Percentiles rank a stretch among this genome's conserved stretches.
phyloP scores from a whole-genome alignment of 2,329 filamentous ascomycete genomes.

The Diplodia scrobiculata region DNA sequence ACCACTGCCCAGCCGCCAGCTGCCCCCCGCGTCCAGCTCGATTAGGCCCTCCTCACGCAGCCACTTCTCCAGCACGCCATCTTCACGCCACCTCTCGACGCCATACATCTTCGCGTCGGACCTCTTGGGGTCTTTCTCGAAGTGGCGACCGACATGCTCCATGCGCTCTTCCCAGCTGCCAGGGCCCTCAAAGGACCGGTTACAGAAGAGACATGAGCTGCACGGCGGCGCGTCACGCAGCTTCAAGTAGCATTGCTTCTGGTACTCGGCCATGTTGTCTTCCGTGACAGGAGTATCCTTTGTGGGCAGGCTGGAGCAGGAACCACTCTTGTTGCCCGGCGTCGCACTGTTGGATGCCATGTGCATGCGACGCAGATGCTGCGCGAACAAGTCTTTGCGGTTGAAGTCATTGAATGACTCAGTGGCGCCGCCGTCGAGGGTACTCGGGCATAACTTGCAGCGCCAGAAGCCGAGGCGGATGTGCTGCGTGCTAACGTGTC shows the following conservation, averaged over 20 bases:
- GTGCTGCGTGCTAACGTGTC: slow-evolving; percentile 80
- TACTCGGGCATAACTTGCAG: slow-evolving; percentile 65
- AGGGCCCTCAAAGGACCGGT: slow-evolving; percentile 61
- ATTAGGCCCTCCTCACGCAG: slow-evolving; percentile 46
- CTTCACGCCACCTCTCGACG: slow-evolving; percentile 36
- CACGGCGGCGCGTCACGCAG: slow-evolving; percentile 63
- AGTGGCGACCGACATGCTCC: slow-evolving; percentile 83
- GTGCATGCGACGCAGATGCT: slow-evolving; percentile 88
- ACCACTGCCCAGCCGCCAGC: slow-evolving; percentile 43
- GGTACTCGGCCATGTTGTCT: slow-evolving; percentile 58
- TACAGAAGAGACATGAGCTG: slow-evolving; percentile 68
- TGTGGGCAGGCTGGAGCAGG: slow-evolving; percentile 13
- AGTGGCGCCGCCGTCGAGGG: slow-evolving; percentile 38
- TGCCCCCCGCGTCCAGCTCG: slow-evolving; percentile 34
- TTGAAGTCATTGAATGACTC: slow-evolving; percentile 69
- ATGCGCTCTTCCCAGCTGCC: slow-evolving; percentile 78
- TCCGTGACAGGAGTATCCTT: slow-evolving; percentile 46
- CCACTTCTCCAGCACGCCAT: slow-evolving; percentile 44
- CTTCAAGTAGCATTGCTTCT: slow-evolving; percentile 60
- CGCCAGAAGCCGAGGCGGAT: slow-evolving; percentile 73
- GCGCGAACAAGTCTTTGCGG: slow-evolving; percentile 87
- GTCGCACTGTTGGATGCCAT: slow-evolving; percentile 49
- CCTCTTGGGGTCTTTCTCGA: slow-evolving; percentile 59
- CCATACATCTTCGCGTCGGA: slow-evolving; percentile 30
- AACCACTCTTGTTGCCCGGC: slow-evolving; percentile 44